phyloP scores from a whole-genome alignment of 2,329 filamentous ascomycete genomes.

The Chaetomiaceae sp. region DNA sequence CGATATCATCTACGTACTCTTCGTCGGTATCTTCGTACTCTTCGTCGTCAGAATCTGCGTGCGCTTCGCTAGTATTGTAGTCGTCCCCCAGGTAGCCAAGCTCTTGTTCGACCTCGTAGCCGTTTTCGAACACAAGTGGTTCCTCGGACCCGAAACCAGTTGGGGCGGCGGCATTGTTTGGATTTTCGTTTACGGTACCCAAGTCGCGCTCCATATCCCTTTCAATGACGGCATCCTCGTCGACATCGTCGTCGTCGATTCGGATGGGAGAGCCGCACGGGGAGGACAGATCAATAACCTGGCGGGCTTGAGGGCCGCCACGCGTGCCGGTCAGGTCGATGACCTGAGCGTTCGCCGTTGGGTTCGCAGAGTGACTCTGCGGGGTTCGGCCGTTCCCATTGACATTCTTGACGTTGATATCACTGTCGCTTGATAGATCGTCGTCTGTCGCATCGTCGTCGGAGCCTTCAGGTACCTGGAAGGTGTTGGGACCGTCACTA shows the following conservation, averaged over 20 bases:
- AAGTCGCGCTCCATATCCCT: too few relatives aligned
- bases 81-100: not conserved
- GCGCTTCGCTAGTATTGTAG: conserved; percentile 4
- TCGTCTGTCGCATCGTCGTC: conserved; percentile 23
- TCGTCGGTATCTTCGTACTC: not conserved
- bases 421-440: conserved; percentile 12
- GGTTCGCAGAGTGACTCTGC: not conserved
- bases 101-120: not conserved
- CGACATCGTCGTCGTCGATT: conserved; percentile 1
- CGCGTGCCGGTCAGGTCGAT: conserved; percentile 20
- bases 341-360: not conserved
- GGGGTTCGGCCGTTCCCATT: not conserved
- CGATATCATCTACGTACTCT: not conserved
- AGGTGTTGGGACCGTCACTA: conserved; percentile 19
- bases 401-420: not conserved
- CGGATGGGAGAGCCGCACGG: conserved; percentile 5
- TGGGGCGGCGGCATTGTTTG: too few relatives aligned
- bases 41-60: not conserved
- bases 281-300: conserved; percentile 19
- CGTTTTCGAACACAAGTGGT: too few relatives aligned
- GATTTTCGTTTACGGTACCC: too few relatives aligned
- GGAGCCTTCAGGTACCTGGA: conserved; percentile 27
- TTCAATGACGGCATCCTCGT: too few relatives aligned
- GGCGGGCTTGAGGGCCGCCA: not conserved
- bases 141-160: too few relatives aligned